These are phyloP conservation scores for Bacterosira constricta DNA, from an alignment of 108 stramenopile species.

Conservation along the genomic window DNA sequence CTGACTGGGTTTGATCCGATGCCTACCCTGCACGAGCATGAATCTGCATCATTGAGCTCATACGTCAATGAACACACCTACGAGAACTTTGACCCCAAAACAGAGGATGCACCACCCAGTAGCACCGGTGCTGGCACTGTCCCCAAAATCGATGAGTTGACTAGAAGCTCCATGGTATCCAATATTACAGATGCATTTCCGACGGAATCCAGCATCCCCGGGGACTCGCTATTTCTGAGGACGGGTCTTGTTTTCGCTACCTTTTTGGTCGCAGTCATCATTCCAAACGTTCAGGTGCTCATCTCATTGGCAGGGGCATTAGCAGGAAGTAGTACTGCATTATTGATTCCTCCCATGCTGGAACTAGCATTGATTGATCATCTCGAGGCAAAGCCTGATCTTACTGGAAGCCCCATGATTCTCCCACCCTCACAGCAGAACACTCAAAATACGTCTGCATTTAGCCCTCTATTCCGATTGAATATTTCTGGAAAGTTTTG, in stretches of 20 bases:
- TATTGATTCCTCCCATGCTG: conserved; percentile 71
- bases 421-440: conserved; percentile 2
- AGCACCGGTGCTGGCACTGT: no score
- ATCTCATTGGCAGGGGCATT: conserved; percentile 73
- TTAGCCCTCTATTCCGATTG: conserved; percentile 1
- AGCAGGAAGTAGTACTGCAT: conserved; percentile 63
- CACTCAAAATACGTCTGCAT: conserved; percentile 6
- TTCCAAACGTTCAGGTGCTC: conserved; percentile 73
- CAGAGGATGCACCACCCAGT: no score
- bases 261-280: conserved; percentile 55
- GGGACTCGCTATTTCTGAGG: conserved; percentile 56
- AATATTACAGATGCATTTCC: conserved; percentile 37
- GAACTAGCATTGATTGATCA: conserved; percentile 58
- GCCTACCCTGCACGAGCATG: conserved; percentile 57
- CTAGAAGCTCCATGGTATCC: conserved; percentile 27
- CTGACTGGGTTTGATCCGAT: conserved; percentile 58
- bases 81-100: conserved; percentile 10
- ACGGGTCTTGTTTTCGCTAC: conserved; percentile 57
- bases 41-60: no score
- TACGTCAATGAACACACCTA: conserved; percentile 16
- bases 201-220: conserved; percentile 24
- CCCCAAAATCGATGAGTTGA: no score
- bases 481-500: conserved; percentile 31
- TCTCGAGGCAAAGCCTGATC: conserved; percentile 24
- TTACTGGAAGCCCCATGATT: not conserved